Evolutionary conservation across 176 grass and related monocot species (phyloP), one percentile per base, ranked within the genome.

Genomic region (Aegilops speltoides): DNA sequence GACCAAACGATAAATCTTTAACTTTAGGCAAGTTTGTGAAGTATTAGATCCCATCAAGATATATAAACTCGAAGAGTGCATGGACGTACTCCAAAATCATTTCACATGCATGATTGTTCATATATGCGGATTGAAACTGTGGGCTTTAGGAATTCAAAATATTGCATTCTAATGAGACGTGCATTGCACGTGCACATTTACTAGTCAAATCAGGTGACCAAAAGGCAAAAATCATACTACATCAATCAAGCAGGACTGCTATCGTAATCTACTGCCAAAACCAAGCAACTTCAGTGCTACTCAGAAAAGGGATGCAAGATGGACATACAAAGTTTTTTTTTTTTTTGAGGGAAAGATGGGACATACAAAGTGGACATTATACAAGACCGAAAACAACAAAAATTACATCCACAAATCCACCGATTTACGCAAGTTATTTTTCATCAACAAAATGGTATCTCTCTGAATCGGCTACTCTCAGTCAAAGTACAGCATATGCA

Each of bases 401-500:
- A 28, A 68, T 61, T 10, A 81, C 34, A 68, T 45, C 19, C 54
- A 25, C 71, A 4, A 25, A 11, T 72, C 28, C 34, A 45, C 76
- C 40, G 16, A 62, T 33, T 46, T 23, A 79, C 23, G 38, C 57
- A 64, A 33, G 20, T 64, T 48, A 60, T 46, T 13, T 46, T 13
- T 33, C 19, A 48, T 75, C 56, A 64, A 75, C 23, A 65, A 65
- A 52, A 48, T 72, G 17, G 9, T 84, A 76, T 43, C 8, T n/a
- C 16, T 84, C 40, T 23, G 9, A n/a, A 79, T 40, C 19, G 1
- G n/a, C 61, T 73, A 25, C 10, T 64, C 41, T 72, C 41, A 56
- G 32, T 37, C 24, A 46, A 19, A 83, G 31, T 83, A 78, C 56
- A 75, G 16, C 46, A 85, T 74, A 73, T 52, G 73, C 57, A 80